These are phyloP conservation scores for Ascochyta koolunga DNA, from an alignment of 2,329 filamentous ascomycete species.

Conservation along the genomic window DNA sequence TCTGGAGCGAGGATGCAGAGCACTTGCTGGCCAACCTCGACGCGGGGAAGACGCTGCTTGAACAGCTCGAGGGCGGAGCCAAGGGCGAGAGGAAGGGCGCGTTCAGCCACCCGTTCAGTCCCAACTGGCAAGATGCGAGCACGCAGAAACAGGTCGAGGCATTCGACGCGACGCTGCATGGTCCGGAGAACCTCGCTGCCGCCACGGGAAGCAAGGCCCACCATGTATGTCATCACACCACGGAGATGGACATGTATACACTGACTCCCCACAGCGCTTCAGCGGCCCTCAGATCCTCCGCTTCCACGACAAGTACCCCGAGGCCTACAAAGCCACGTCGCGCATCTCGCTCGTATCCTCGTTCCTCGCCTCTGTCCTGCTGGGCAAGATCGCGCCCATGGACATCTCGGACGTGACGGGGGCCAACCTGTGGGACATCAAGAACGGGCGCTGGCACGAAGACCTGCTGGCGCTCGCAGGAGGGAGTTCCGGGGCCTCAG, in stretches of 20 bases:
- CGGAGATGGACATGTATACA: slow-evolving; percentile 1
- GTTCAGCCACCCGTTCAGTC: slow-evolving; percentile 84
- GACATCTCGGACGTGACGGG: slow-evolving; percentile 95
- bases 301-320: slow-evolving; percentile 78
- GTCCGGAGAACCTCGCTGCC: slow-evolving; percentile 71
- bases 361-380: slow-evolving; percentile 88
- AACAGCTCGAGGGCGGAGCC: slow-evolving; percentile 65
- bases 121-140: slow-evolving; percentile 98
- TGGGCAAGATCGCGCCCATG: slow-evolving; percentile 83
- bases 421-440: slow-evolving; percentile 96
- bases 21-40: slow-evolving; percentile 67
- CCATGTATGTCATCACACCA: slow-evolving; percentile 67
- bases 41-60: slow-evolving; percentile 65
- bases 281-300: slow-evolving; percentile 96
- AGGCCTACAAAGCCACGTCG: slow-evolving; percentile 78
- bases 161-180: slow-evolving; percentile 77
- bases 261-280: slow-evolving; percentile 70
- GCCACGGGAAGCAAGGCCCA: slow-evolving; percentile 92
- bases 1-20: slow-evolving; percentile 79
- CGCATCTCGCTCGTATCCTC: slow-evolving; percentile 95
- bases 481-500: slow-evolving; percentile 57
- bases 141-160: slow-evolving; percentile 89
- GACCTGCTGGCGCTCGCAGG: slow-evolving; percentile 76
- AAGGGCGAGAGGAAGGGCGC: slow-evolving; percentile 57
- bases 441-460: slow-evolving; percentile 73